A percentile compares a stretch with the other conserved stretches of the same genome.
Evolutionary conservation across 2,329 filamentous ascomycete species (phyloP).

Genomic region (Epicoccum sorghinum): DNA sequence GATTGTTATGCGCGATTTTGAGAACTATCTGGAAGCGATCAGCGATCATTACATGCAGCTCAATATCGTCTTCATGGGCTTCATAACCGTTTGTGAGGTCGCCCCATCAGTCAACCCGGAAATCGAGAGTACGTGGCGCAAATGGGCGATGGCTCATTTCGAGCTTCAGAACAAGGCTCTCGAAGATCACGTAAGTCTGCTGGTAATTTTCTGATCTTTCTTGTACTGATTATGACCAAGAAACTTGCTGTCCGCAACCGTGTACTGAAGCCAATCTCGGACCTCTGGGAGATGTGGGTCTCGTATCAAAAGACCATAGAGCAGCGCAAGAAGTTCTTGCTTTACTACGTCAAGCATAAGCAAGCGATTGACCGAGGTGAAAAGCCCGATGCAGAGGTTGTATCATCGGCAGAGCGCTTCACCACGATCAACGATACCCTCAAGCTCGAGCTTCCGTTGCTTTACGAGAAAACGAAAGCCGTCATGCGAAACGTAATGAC

Average conservation of each 20-base stretch:
- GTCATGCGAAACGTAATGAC: slow-evolving; percentile 82
- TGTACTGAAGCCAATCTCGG: slow-evolving; percentile 83
- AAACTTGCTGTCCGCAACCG: slow-evolving; percentile 73
- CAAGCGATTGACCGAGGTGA: slow-evolving; percentile 80
- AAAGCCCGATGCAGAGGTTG: slow-evolving; percentile 83
- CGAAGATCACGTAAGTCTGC: slow-evolving; percentile 75
- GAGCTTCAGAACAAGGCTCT: slow-evolving; percentile 84
- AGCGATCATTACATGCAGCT: slow-evolving; percentile 82
- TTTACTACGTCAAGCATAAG: slow-evolving; percentile 85
- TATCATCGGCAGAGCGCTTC: slow-evolving; percentile 86
- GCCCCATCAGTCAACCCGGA: slow-evolving; percentile 70
- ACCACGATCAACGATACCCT: slow-evolving; percentile 89
- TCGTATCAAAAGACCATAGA: slow-evolving; percentile 89
- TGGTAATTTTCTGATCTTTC: neutral
- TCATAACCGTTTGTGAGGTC: slow-evolving; percentile 79
- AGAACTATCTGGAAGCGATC: slow-evolving; percentile 85
- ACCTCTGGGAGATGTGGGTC: slow-evolving; percentile 78
- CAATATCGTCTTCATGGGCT: slow-evolving; percentile 77
- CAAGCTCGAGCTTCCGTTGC: slow-evolving; percentile 86
- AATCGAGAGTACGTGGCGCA: slow-evolving; percentile 91
- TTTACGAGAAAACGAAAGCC: slow-evolving; percentile 81
- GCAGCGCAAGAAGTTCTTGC: slow-evolving; percentile 89
- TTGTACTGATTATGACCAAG: slow-evolving; percentile 42
- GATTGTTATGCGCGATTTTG: slow-evolving; percentile 90
- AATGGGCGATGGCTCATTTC: slow-evolving; percentile 84